Base-by-base conservation (phyloP, 2,329 filamentous ascomycete species). In the Fusarium pseudocircinatum region DNA sequence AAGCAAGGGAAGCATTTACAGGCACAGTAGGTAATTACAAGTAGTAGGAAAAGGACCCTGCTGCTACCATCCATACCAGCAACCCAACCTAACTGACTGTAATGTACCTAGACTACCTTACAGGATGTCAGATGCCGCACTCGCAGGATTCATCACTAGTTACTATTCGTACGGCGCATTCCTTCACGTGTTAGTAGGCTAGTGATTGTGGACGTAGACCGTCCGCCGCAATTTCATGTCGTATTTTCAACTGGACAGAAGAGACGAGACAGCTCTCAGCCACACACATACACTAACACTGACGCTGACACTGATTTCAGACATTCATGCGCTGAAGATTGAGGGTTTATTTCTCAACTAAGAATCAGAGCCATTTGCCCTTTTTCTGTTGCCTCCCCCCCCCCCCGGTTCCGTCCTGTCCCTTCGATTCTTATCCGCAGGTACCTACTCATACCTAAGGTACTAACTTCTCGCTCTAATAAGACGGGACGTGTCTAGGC, bases 1-100 rank as follows among this genome's bases (percentile, higher is more conserved):
- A 73, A 71, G 70, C 70, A 70, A 71, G 70, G 70, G 70, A 59
- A 70, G 65, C 42, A 61, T 66, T 67, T 46, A 30, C 49, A 52
- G n/a, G 49, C 18, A 15, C 49, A 52, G 30, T 36, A 44, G 16
- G 16, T 32, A 58, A 26, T 61, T 69, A 37, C 36, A 37, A 20
- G 36, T 37, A 44, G 50, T 39, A 57, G 61, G 39, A 65, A 67
- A 73, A 28, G 34, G 70, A 66, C 62, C 70, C 67, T 72, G 67
- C 59, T 37, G 34, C 34, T 28, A 28, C 34, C 20, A 28, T 53
- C 36, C 50, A 42, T 42, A 54, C 36, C 34, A 52, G n/a, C 32
- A 36, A 34, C 22, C 36, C 10, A 37, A 20, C 10, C 36, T 37
- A 30, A 14, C 44, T 46, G 18, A 26, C 16, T 44, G 24, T 44